Evolutionary conservation across 2,329 filamentous ascomycete genomes (phyloP), one percentile per base, ranked within the genome.

Genomic region (Sordariomycetes sp.): DNA sequence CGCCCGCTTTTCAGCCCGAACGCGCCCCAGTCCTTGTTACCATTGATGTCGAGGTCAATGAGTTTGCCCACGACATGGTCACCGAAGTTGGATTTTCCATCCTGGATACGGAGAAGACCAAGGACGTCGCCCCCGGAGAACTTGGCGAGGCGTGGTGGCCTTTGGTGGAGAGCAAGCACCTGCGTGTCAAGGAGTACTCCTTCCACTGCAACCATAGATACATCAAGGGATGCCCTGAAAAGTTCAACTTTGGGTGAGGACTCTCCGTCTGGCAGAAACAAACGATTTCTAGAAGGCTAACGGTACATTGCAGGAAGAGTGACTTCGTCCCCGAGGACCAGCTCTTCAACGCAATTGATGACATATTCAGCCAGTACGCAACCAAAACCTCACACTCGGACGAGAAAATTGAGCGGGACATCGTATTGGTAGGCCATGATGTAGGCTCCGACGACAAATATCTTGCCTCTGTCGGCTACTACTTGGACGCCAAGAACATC

Each of bases 41-140:
- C 61, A 76, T 97, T 52, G 94, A 99, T 65, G 75, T 94, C 35
- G 94, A 99, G 70, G 85, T 87, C 1, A 89, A 86, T 59, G 94
- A 99, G 69, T 72, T 73, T 24, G 76, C 81, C 52, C 80, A 83
- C 14, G 74, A 78, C 37, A 75, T 81, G 14, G 79, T 97, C 60
- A 96, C 92, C 0, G 94, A 99, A 70, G 78, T 99, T 46, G 94
- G 94, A 1, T 76, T 99, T 48, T 86, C 90, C 1, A 85, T 86
- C 2, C 76, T 97, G 0, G 91, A 97, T 68, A 91, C 88, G 1
- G 64, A 70, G 4, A 70, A 79, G 43, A 67, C 90, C 24, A 64
- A 71, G 1, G 72, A 69, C 8, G 61, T 84, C 0, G 65, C 81
- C 0, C 88, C 89, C 2, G 89, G 89, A 0, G 65, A 73, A 2